Evolutionary conservation across 2,329 filamentous ascomycete genomes (phyloP), one percentile per base, ranked within the genome.

Genomic region (Ophiostoma australiae): DNA sequence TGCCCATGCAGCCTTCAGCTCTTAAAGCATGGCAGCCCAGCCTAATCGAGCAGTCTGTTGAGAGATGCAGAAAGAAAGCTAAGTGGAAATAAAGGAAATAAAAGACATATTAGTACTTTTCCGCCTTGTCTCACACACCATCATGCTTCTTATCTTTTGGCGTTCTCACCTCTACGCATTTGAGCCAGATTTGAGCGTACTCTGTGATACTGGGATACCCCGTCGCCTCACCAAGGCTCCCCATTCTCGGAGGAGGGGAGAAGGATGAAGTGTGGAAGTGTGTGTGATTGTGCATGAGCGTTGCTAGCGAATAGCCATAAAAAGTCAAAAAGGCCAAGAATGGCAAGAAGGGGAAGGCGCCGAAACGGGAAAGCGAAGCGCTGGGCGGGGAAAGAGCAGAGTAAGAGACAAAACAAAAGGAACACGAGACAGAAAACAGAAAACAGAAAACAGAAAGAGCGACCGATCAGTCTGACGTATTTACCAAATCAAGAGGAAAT

Each of bases 311-410:
- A 27, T 27, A 31, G 10, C 10, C 44, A 48, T 48, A 39, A 48
- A 31, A 31, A 1, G 27, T 31, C 27, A 31, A 58, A 7, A 58
- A 13, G 23, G 23, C 52, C 52, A 58, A 58, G 52, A 27, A 27
- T 58, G 52, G n/a, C 48, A 31, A 6, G n/a, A 58, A 66, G 39
- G 65, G 39, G 48, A 52, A n/a, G 17, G 20, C 39, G 37, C 66
- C 68, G 44, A 69, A 71, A 69, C 61, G 69, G 68, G 70, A 71
- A 69, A 69, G 44, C 67, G 52, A 33, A n/a, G 48, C 67, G 67
- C 44, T 37, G 4, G 44, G 48, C 11, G 37, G 37, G 37, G 37
- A 41, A 58, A 58, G 44, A 58, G 44, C 17, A 58, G 27, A 31
- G 3, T 58, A n/a, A 10, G 17, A 15, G 37, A 37, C 27, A 63